Evolutionary conservation across 805 yeast species (phyloP).

Genomic region (Yamadazyma phyllophila): DNA sequence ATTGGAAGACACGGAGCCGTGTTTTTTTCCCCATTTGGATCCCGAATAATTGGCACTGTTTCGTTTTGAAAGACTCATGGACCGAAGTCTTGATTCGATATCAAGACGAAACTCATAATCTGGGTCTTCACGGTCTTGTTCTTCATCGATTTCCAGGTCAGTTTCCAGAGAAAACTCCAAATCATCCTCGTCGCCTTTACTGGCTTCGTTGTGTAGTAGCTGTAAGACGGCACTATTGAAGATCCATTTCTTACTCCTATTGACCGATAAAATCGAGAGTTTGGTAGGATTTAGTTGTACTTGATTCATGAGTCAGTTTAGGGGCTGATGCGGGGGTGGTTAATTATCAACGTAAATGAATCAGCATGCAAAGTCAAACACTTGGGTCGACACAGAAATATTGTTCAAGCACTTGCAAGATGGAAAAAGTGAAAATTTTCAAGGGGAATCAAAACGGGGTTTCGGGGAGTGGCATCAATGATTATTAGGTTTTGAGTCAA

Average conservation of each 20-base stretch:
- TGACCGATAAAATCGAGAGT: conserved; percentile 52
- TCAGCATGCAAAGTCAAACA: too few species aligned
- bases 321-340: not conserved
- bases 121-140: not conserved
- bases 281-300: conserved; percentile 46
- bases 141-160: not conserved
- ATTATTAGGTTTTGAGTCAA: conserved; percentile 4
- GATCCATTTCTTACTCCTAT: conserved; percentile 52
- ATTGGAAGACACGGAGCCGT: conserved; percentile 11
- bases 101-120: not conserved
- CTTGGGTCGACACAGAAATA: too few species aligned
- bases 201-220: conserved; percentile 37
- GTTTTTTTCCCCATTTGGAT: conserved; percentile 6
- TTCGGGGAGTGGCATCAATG: not conserved
- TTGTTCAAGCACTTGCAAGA: not conserved
- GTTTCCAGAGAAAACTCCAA: not conserved
- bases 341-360: too few species aligned
- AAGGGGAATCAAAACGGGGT: not conserved
- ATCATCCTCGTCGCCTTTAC: conserved; percentile 10
- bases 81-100: not conserved
- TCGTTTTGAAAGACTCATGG: conserved; percentile 1
- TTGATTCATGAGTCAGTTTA: conserved; percentile 28
- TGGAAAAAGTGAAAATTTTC: not conserved
- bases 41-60: not conserved
- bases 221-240: conserved; percentile 51